Base-by-base conservation (phyloP, 2,329 filamentous ascomycete species). In the Metarhizium rileyi region DNA sequence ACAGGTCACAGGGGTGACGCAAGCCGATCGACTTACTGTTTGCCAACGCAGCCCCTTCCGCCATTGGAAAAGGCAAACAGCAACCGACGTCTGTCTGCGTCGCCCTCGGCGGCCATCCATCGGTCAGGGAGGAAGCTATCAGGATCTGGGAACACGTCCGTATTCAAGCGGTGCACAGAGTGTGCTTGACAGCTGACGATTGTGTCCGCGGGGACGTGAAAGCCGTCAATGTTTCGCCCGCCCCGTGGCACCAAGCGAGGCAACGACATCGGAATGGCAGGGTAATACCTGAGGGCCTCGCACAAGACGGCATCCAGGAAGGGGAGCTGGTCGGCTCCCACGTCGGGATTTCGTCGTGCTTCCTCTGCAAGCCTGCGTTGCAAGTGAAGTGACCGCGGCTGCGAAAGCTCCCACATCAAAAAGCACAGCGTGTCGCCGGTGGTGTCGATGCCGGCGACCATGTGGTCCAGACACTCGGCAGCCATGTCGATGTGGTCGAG, bases 121-220 rank as follows among this genome's bases (percentile, higher is more conserved):
- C 91, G 77, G 50, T 91, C 86, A 0, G 90, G 90, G 46, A 83
- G 74, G 61, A 90, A 96, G 5, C 65, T 68, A 52, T 95, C 86
- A 0, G 90, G 86, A 41, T 90, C 77, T 1, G 84, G 81, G 62
- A 94, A 97, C 1, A 89, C 84, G 50, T 82, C 74, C 10, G 68
- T 63, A 55, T 84, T 76, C 50, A 80, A 68, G 20, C 75, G 73
- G 54, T 84, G 78, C 30, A 81, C 70, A 10, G 79, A 82, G 58
- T 75, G 79, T 1, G 80, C 75, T 63, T 84, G 80, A 53, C 74
- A 76, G 59, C 80, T 81, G 46, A 82, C 80, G 38, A 80, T 71
- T 0, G 78, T 77, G 5, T 70, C 67, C 36, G 63, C 70, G 0
- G 80, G 79, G 16, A 84, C 52, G 49, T 69, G 72, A 55, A 72